Evolutionary conservation across 2,329 filamentous ascomycete genomes (phyloP).

Genomic region (Aureobasidium leucospermi): DNA sequence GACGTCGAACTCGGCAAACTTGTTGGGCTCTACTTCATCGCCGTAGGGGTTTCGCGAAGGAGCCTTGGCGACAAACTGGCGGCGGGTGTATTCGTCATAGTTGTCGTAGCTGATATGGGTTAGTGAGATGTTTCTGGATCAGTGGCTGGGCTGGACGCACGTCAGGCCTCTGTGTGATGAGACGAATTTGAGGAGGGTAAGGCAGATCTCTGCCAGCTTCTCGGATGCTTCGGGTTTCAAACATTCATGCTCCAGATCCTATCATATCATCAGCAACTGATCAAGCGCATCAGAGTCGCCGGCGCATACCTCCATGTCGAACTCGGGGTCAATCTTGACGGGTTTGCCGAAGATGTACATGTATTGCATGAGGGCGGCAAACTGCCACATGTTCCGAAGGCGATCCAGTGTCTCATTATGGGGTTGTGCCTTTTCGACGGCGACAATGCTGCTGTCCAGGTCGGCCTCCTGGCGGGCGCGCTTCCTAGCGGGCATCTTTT

Average conservation of each 20-base stretch:
- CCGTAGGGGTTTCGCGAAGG: conserved; percentile 80
- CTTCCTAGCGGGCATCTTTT: conserved; percentile 48
- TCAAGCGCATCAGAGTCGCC: too few relatives aligned
- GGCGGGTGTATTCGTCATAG: conserved; percentile 87
- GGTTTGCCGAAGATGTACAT: conserved; percentile 83
- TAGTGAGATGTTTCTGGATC: not conserved
- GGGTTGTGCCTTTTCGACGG: conserved; percentile 10
- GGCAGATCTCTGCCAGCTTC: conserved; percentile 70
- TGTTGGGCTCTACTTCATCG: conserved; percentile 60
- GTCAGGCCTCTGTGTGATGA: conserved; percentile 89
- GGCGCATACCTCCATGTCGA: conserved; percentile 75
- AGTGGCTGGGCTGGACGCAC: conserved; percentile 47
- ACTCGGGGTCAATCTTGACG: conserved; percentile 80
- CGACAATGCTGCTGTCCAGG: conserved; percentile 27
- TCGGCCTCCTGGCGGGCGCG: conserved; percentile 48
- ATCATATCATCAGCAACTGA: conserved; percentile 25
- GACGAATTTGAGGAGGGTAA: conserved; percentile 83
- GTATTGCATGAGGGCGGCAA: conserved; percentile 89
- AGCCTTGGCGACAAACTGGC: conserved; percentile 78
- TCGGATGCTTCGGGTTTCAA: conserved; percentile 66
- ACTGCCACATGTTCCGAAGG: conserved; percentile 90
- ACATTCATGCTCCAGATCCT: conserved; percentile 88
- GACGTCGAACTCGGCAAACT: conserved; percentile 74
- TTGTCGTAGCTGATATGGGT: conserved; percentile 59
- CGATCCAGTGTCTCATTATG: conserved; percentile 49